A percentile compares a stretch with the other conserved stretches of the same genome.
Evolutionary conservation across 257 asterid genomes (phyloP).

Genomic region (Anisodus acutangulus): DNA sequence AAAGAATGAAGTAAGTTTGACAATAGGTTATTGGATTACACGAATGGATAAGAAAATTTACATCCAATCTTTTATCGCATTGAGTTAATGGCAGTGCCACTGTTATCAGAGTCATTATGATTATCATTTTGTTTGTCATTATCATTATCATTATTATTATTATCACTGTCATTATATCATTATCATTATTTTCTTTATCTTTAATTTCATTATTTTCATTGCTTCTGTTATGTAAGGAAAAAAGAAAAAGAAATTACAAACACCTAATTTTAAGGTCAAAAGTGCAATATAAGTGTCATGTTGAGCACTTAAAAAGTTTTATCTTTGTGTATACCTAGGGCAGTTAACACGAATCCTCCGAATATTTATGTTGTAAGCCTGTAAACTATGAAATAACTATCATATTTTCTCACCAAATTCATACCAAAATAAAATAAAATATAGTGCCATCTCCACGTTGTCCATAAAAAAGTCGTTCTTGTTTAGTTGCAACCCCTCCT

Average conservation of each 20-base stretch:
- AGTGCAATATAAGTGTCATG: slow-evolving; percentile 16
- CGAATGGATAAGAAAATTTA: not conserved
- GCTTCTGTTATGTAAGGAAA: not conserved
- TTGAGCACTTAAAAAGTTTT: not conserved
- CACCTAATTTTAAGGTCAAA: not conserved
- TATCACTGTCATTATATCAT: not conserved
- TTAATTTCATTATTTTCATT: not conserved
- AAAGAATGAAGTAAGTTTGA: not conserved
- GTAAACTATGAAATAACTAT: not conserved
- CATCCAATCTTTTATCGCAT: too few relatives aligned
- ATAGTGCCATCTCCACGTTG: not conserved
- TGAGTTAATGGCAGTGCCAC: not conserved
- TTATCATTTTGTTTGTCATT: not conserved
- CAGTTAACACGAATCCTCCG: not conserved
- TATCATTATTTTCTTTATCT: not conserved
- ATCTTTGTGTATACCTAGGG: not conserved
- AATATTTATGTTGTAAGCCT: not conserved
- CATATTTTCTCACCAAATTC: slow-evolving; percentile 23
- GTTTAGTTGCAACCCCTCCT: slow-evolving; percentile 10
- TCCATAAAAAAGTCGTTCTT: not conserved
- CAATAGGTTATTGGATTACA: too few relatives aligned
- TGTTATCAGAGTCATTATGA: not conserved
- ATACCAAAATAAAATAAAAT: not conserved
- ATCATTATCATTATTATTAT: not conserved
- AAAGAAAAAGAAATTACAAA: not conserved